phyloP scores from a whole-genome alignment of 495 filamentous ascomycete genomes.

The Staphylotrichum longicolle region DNA sequence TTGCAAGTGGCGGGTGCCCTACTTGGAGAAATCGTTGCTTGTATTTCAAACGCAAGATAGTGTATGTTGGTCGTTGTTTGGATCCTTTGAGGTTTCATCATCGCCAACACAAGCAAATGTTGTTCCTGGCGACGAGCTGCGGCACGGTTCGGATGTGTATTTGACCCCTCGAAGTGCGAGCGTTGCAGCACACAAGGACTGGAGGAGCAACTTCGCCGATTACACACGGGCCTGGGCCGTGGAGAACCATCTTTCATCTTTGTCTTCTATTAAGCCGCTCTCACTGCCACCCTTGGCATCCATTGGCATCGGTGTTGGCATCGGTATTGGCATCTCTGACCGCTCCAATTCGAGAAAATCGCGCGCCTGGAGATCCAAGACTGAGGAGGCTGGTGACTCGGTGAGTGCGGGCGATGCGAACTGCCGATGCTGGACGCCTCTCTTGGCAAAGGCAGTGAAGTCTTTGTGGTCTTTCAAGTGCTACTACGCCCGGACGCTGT shows the following conservation, averaged over 20 bases:
- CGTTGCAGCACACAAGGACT: not conserved
- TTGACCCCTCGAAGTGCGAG: not conserved
- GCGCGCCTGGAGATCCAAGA: not conserved
- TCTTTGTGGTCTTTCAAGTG: too few species aligned
- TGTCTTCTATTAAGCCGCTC: not conserved
- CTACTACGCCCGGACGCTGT: too few species aligned
- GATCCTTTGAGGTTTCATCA: constrained; percentile 11
- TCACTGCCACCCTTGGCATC: constrained; percentile 26
- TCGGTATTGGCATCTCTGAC: constrained; percentile 7
- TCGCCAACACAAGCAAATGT: constrained; percentile 1
- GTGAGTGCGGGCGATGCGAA: not conserved
- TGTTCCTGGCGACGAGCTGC: not conserved
- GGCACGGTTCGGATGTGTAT: constrained; percentile 1
- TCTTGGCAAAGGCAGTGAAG: not conserved
- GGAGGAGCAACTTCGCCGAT: not conserved
- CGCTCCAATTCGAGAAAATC: not conserved
- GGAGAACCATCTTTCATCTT: not conserved
- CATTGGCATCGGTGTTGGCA: too few species aligned
- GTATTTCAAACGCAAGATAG: not conserved
- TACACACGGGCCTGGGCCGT: not conserved
- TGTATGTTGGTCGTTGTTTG: not conserved
- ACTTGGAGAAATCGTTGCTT: too few species aligned
- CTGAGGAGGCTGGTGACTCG: not conserved
- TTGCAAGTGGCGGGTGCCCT: too few species aligned
- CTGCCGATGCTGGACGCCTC: not conserved